A percentile compares a stretch with the other conserved stretches of the same genome.
These are phyloP conservation scores for Dysphania ambrosioides DNA, from an alignment of 148 eudicot species.

Conservation along the genomic window DNA sequence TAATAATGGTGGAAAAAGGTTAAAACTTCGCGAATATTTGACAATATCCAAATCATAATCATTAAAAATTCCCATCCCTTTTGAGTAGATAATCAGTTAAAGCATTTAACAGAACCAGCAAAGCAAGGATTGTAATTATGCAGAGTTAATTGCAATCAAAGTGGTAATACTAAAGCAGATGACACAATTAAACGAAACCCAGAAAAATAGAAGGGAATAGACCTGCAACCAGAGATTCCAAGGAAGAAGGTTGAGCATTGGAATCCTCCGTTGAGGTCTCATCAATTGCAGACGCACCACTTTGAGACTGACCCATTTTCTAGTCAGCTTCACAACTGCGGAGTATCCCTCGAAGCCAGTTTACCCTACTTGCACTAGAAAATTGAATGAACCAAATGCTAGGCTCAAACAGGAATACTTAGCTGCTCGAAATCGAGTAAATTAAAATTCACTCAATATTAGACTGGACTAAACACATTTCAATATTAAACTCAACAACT, in stretches of 20 bases:
- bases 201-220: background rate
- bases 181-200: background rate
- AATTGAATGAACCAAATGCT: too few species aligned
- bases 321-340: too few species aligned
- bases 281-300: constrained; percentile 32
- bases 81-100: too few species aligned
- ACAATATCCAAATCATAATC: background rate
- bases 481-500: too few species aligned
- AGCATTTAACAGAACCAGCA: background rate
- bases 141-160: background rate
- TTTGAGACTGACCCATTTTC: constrained; percentile 67
- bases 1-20: background rate
- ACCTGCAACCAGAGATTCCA: constrained; percentile 57
- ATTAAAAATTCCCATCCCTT: background rate
- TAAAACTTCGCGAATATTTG: background rate
- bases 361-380: too few species aligned
- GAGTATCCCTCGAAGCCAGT: too few species aligned
- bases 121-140: background rate
- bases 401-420: too few species aligned
- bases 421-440: too few species aligned
- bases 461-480: too few species aligned
- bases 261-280: constrained; percentile 18
- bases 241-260: constrained; percentile 33
- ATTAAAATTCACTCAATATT: too few species aligned
- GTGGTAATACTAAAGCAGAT: background rate